Base-by-base conservation (phyloP, 1,284 basidiomycete species). In the Boletus hoseneyae region DNA sequence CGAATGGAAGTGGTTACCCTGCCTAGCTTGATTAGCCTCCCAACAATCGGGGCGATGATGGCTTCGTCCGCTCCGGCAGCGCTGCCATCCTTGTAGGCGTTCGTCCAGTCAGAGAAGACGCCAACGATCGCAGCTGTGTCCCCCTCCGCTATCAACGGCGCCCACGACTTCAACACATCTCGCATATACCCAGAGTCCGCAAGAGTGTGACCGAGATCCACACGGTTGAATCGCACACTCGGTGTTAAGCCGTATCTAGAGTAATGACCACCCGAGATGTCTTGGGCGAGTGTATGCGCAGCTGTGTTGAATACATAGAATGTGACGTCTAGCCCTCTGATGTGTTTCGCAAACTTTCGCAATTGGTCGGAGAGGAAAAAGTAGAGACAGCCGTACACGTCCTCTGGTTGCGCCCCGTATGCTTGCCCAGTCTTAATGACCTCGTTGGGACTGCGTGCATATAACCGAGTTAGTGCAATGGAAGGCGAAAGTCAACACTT, bases 321-420 rank as follows among this genome's bases (percentile, higher is more conserved):
- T 0, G 62, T 58, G 36, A 73, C 57, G 0, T 62, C 54, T 44
- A 73, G 65, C 11, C 54, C 56, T 7, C 61, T 60, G 35, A 75
- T 53, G 12, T 70, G 68, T 9, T 51, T 42, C 1, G 64, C 59
- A 50, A 77, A 74, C 1, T 44, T 53, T 27, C 58, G 59, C 7
- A 77, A 62, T 49, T 75, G 66, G 4, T 69, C 58, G 0, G 66
- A 64, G 27, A 77, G 53, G 53, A 66, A 69, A 48, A 77, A 74
- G 55, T 74, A 77, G 6, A 77, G 66, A 42, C 73, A 76, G 1
- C 75, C 75, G 37, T 67, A 73, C 38, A 75, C 56, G 43, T 77
- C 76, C 44, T 67, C 72, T 0, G 61, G 52, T 10, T 60, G 61
- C 0, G 64, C 65, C 9, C 73, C 72, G 15, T 64, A 51, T 0